phyloP scores from a whole-genome alignment of 148 eudicot species.

The Heliosperma pusillum region DNA sequence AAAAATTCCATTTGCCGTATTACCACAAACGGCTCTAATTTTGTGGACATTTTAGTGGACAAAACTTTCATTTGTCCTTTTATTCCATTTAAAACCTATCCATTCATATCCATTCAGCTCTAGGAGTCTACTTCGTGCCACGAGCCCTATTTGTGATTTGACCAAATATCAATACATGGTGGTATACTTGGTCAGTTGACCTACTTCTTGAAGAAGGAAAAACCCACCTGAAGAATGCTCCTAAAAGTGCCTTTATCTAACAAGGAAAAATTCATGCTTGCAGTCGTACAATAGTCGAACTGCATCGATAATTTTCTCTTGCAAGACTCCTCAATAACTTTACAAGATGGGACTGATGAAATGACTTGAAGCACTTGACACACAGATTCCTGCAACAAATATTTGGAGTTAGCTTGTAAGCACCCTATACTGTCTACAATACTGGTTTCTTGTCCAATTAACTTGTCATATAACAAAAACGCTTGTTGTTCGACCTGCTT shows the following conservation, averaged over 20 bases:
- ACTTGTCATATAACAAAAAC: slow-evolving; percentile 81
- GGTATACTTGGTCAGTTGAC: slow-evolving; percentile 5
- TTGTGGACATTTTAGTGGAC: slow-evolving; percentile 21
- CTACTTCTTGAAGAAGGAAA: slow-evolving; percentile 21
- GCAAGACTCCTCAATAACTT: slow-evolving; percentile 83
- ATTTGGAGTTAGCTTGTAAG: slow-evolving; percentile 53
- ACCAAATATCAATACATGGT: neutral
- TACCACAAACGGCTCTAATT: slow-evolving; percentile 22
- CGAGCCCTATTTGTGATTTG: slow-evolving; percentile 6
- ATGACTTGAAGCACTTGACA: slow-evolving; percentile 78
- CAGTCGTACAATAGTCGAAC: slow-evolving; percentile 87
- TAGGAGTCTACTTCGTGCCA: slow-evolving; percentile 13
- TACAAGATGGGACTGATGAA: slow-evolving; percentile 72
- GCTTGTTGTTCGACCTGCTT: slow-evolving; percentile 75
- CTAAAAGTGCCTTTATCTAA: slow-evolving; percentile 78
- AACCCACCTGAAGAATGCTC: slow-evolving; percentile 89
- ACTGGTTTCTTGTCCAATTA: slow-evolving; percentile 77
- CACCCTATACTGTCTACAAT: slow-evolving; percentile 49
- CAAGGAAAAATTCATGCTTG: slow-evolving; percentile 70
- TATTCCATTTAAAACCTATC: slow-evolving; percentile 8
- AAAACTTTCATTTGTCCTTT: slow-evolving; percentile 4
- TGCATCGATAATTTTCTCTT: slow-evolving; percentile 82
- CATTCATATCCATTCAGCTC: slow-evolving; percentile 10
- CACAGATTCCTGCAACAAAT: slow-evolving; percentile 93
- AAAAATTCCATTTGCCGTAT: slow-evolving; percentile 36